A percentile compares a stretch with the other conserved stretches of the same genome.
These are phyloP conservation scores for Cordyceps pruinosa DNA, from an alignment of 2,329 filamentous ascomycete species.

Conservation along the genomic window DNA sequence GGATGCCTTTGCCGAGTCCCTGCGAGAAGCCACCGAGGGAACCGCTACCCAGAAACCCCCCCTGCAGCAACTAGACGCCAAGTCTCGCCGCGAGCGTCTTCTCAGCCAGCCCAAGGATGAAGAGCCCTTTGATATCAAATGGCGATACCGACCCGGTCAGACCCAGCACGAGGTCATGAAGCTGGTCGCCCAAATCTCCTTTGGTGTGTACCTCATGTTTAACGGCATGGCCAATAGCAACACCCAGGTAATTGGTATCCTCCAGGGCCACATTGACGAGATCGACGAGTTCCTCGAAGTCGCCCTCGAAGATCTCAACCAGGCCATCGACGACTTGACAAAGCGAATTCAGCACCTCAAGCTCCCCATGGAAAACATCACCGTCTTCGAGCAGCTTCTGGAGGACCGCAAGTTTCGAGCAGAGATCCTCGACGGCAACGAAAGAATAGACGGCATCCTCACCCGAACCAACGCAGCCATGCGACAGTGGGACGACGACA, in stretches of 20 bases:
- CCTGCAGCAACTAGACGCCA: slow-evolving; percentile 48
- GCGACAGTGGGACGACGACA: slow-evolving; percentile 70
- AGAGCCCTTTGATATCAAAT: slow-evolving; percentile 63
- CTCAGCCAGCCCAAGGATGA: slow-evolving; percentile 63
- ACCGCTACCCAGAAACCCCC: slow-evolving; percentile 42
- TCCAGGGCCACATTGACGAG: slow-evolving; percentile 89
- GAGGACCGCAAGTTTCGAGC: slow-evolving; percentile 75
- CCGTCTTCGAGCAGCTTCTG: slow-evolving; percentile 80
- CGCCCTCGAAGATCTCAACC: slow-evolving; percentile 74
- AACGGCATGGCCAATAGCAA: slow-evolving; percentile 84
- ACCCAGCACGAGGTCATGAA: slow-evolving; percentile 84
- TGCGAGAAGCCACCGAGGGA: slow-evolving; percentile 60
- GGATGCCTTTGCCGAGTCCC: slow-evolving; percentile 74
- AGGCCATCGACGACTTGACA: slow-evolving; percentile 70
- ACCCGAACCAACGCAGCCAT: slow-evolving; percentile 70
- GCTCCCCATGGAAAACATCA: slow-evolving; percentile 74
- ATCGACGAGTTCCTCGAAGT: slow-evolving; percentile 86
- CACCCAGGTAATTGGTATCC: slow-evolving; percentile 76
- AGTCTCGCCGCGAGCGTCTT: slow-evolving; percentile 56
- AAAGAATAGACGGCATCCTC: slow-evolving; percentile 84
- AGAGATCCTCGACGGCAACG: slow-evolving; percentile 79
- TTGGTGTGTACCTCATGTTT: slow-evolving; percentile 83
- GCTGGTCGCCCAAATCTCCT: slow-evolving; percentile 84
- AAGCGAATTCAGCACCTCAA: slow-evolving; percentile 74
- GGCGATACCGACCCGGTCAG: slow-evolving; percentile 70